These are phyloP conservation scores for Citrus reticulata DNA, from an alignment of 345 rosid species.

Conservation along the genomic window DNA sequence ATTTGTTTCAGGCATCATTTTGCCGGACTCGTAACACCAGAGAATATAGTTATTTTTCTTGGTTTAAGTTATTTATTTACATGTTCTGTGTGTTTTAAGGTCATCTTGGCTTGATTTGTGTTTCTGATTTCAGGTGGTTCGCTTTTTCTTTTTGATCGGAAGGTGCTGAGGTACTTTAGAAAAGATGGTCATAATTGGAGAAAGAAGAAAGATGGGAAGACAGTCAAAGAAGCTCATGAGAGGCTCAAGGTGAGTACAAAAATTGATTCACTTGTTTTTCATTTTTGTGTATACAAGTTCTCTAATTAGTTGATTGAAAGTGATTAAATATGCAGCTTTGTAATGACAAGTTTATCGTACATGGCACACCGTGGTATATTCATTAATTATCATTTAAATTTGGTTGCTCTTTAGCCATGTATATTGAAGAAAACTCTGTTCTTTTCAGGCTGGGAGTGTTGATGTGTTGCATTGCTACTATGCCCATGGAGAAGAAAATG, in stretches of 20 bases:
- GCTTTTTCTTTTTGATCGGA: conserved; percentile 80
- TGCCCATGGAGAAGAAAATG: conserved; percentile 92
- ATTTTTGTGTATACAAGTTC: not conserved
- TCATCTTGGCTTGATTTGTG: not conserved
- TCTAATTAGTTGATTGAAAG: not conserved
- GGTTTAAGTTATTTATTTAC: not conserved
- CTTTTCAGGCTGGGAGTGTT: conserved; percentile 73
- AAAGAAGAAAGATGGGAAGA: conserved; percentile 92
- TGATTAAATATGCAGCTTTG: not conserved
- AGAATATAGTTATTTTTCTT: not conserved
- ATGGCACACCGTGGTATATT: not conserved
- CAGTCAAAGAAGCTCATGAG: conserved; percentile 92
- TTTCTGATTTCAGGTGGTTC: conserved; percentile 67
- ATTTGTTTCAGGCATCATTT: not conserved
- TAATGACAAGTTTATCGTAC: not conserved
- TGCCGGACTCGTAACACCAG: not conserved
- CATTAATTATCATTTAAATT: not conserved
- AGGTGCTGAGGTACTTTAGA: conserved; percentile 86
- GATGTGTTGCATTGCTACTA: conserved; percentile 96
- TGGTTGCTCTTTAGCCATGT: not conserved
- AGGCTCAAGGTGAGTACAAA: conserved; percentile 68
- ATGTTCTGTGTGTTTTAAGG: not conserved
- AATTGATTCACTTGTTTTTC: not conserved
- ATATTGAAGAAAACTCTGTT: not conserved
- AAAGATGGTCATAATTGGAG: conserved; percentile 98